Evolutionary conservation across 2,329 filamentous ascomycete species (phyloP).

Genomic region (Torrubiella hemipterigena): DNA sequence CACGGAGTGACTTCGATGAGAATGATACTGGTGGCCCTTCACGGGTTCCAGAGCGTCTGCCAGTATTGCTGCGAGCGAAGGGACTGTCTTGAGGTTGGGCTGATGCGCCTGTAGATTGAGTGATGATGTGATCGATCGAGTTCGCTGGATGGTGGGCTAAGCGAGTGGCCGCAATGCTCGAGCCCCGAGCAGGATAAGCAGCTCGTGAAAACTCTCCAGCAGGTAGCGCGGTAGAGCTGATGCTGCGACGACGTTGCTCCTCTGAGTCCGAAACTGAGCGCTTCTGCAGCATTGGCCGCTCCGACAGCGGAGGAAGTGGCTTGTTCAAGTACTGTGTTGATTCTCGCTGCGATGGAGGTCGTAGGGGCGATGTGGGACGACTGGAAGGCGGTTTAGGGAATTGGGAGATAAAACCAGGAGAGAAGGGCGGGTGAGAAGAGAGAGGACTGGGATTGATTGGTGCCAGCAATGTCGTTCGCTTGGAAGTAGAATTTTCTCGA

Average conservation of each 20-base stretch:
- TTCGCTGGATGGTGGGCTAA: slow-evolving; percentile 8
- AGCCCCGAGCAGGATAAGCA: slow-evolving; percentile 13
- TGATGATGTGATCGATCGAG: slow-evolving; percentile 16
- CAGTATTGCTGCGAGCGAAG: slow-evolving; percentile 4
- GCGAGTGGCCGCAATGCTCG: slow-evolving; percentile 13
- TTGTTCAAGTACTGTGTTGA: not conserved
- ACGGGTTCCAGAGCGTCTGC: slow-evolving; percentile 1
- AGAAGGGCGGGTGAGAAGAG: no score
- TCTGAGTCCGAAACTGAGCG: not conserved
- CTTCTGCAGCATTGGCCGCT: not conserved
- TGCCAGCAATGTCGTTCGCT: no score
- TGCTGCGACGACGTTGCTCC: not conserved
- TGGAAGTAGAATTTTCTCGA: not conserved
- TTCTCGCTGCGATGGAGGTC: not conserved
- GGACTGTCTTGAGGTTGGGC: slow-evolving; percentile 1
- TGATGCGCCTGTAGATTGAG: slow-evolving; percentile 10
- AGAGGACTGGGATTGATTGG: not conserved
- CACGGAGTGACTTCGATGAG: no score
- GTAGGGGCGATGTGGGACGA: not conserved
- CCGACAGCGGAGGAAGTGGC: not conserved
- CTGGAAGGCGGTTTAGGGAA: no score
- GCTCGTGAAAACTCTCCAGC: slow-evolving; percentile 7
- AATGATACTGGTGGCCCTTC: slow-evolving; percentile 4
- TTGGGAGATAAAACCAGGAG: no score
- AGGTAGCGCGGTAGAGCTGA: not conserved